Evolutionary conservation across 2,329 filamentous ascomycete species (phyloP), one percentile per base, ranked within the genome.

Genomic region (Lasiodiplodia theobromae): DNA sequence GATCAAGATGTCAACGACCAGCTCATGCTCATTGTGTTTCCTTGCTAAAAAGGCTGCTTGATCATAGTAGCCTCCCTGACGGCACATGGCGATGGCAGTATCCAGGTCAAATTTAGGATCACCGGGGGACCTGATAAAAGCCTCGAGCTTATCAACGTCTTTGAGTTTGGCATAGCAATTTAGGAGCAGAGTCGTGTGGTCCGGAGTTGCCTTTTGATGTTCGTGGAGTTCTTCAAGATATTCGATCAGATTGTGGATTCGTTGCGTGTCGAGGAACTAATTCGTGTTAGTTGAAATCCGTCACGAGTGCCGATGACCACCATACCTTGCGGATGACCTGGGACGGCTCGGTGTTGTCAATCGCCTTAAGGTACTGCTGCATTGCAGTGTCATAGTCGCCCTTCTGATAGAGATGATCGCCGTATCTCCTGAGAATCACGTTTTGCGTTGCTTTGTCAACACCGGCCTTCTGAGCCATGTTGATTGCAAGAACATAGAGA

Each of bases 151-250:
- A 68, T 94, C 92, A 5, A 97, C 95, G 77, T 99, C 96, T 79
- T 99, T 99, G 18, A 98, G 83, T 77, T 99, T 99, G 0, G 96
- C 96, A 77, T 99, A 99, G 80, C 96, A 99, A 77, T 99, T 99
- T 53, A 99, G 83, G 0, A 99, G 85, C 12, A 99, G 83, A 0
- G 96, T 99, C 0, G 96, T 99, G 74, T 99, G 96, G 72, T 99
- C 96, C 1, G 94, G 91, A 2, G 95, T 97, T 0, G 96, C 96
- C 77, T 91, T 95, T 75, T 95, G 90, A 74, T 96, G 93, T 71
- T 98, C 94, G 75, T 99, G 96, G 18, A 99, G 84, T 79, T 99
- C 94, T 81, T 99, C 96, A 2, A 99, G 86, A 75, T 98, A 99
- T 77, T 97, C 93, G 67, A 99, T 98, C 34, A 99, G 85, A 76